Base-by-base conservation (phyloP, 257 asterid species). In the Galeopsis tetrahit region DNA sequence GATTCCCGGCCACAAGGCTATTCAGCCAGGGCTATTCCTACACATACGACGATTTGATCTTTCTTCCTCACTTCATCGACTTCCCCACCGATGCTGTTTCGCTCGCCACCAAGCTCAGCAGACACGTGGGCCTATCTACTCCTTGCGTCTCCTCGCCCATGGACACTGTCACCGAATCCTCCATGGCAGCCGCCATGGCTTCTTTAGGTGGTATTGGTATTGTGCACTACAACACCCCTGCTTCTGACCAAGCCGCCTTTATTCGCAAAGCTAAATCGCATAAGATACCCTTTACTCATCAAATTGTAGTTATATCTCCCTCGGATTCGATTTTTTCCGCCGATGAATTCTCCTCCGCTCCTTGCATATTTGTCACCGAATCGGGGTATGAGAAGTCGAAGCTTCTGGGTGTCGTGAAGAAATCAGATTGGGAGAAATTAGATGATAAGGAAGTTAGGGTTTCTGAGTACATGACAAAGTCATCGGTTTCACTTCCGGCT, bases 111-210 rank as follows among this genome's bases (percentile, higher is more conserved):
- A 82, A 83, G 73, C 91, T 93, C 73, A 85, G 84, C 86, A 88
- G 82, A 65, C 83, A 79, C 58, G 70, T 93, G 9, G 58, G 82
- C 4, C 86, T 93, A 3, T 85, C 97, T n/a, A 80, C 85, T 7
- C 97, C 98, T 0, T 93, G 96, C 74, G 93, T 93, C 17, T 80
- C 98, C 49, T 93, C 98, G 11, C 98, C 98, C 0, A 91, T 93
- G 98, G 98, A 93, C 71, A 93, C 98, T 21, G 97, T 91, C 39
- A 86, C 96, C 0, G 98, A 93, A 59, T 75, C 96, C 39, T 87
- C 94, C 46, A 93, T 93, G 98, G 94, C 98, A 4, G 81, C 87
- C 0, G 89, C 94, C 68, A 93, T 91, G 98, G 94, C 98, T 46
- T 83, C 96, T 6, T 82, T 93, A 0, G 97, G 98, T 2, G 98